Base-by-base conservation (phyloP, 495 filamentous ascomycete genomes). In the Lindgomyces ingoldianus region DNA sequence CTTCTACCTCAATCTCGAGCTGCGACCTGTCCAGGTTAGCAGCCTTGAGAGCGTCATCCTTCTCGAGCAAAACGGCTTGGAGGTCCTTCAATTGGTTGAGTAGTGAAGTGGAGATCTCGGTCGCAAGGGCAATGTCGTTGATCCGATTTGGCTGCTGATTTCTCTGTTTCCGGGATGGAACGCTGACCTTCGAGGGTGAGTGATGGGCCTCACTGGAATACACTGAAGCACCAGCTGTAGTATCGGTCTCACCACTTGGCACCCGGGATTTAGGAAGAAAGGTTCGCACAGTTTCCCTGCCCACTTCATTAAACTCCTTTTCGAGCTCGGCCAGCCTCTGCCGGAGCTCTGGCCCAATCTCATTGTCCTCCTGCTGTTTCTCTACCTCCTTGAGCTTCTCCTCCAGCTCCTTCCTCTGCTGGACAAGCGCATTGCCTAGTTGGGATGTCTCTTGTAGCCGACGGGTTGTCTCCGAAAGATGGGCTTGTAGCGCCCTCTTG, bases 111-210 rank as follows among this genome's bases (percentile, higher is more conserved):
- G 89, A 95, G 54, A 98, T 95, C 65, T 98, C 93, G 12, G 95
- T 91, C 2, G 92, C 93, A 66, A 98, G 96, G 70, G 96, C 90
- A 70, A 98, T 94, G 71, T 98, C 93, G 74, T 96, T 87, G 12
- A 93, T 86, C 19, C 91, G 86, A 69, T 82, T 91, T 4, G 88
- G 83, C 1, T 90, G 89, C 73, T 97, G 94, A 70, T 98, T 98
- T 48, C 95, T 87, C 66, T 93, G 83, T 71, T 91, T 95, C 56
- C 93, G 85, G 8, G 84, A 84, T 1, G 91, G 93, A 2, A 93
- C 90, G 71, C 82, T 89, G 60, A 96, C 82, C 76, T 97, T 98
- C 51, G 89, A 91, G 2, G 94, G 94, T 24, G 93, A 96, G 54
- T 84, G 87, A 2, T 87, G 87, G n/a, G 90, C 90, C 73, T 93